Base-by-base conservation (phyloP, 441 rosid genomes). In the Kokia cookei region DNA sequence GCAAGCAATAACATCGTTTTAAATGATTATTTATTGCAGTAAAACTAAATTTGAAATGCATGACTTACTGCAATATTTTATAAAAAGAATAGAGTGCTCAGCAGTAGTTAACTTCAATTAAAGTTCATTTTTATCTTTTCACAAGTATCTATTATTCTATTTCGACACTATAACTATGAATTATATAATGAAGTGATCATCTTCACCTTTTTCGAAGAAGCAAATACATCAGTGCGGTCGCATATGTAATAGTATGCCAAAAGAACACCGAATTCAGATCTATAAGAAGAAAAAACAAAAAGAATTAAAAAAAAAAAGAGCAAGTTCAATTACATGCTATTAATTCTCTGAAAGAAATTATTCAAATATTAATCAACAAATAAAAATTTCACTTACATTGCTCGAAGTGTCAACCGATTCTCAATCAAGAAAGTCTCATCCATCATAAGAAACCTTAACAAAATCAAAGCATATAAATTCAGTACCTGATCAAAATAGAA, bases 401-500 rank as follows among this genome's bases (percentile, higher is more conserved):
- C 94, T 83, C 94, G 86, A 24, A 90, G 85, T 3, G 87, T 84
- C 66, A 81, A 63, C 48, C 94, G 86, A 69, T 90, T 87, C 62
- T 90, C 94, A 63, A 83, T 58, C 86, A 88, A 82, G 87, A 88
- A 90, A 3, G 89, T 79, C 76, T 87, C 90, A 47, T 90, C 94
- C 92, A 90, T 82, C 71, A 80, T 79, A 42, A 83, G 71, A 71
- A 90, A 88, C 79, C 94, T 90, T 83, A 65, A 65, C 19, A 69
- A 5, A 80, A 65, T 32, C 74, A 61, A 24, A 9, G 12, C 61
- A 80, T 11, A 58, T 63, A 43, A 42, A 77, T 50, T 26, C 48
- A 73, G 45, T 19, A 47, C 53, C 68, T 11, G 27, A 51, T 5
- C 24, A 60, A 27, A 54, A 57, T 51, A 58, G 43, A 8, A 26